Conservation (phyloP, 495 filamentous ascomycete genomes). For the Penicilliopsis zonata region DNA sequence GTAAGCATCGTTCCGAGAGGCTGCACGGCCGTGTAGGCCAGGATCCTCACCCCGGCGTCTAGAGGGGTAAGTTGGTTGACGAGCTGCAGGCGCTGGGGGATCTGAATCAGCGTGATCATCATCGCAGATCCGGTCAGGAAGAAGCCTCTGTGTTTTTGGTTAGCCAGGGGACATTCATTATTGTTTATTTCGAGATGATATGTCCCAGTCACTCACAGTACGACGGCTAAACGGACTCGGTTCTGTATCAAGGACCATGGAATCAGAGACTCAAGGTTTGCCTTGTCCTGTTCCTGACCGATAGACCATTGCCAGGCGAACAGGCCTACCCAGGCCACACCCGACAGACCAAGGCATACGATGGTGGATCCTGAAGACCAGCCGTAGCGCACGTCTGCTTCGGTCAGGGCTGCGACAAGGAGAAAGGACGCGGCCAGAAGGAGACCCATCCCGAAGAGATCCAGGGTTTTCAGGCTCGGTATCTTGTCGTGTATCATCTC, state of each 20-base stretch:
- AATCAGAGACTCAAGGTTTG: too few species aligned
- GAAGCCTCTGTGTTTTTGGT: constrained; percentile 14
- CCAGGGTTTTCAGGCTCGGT: constrained; percentile 12
- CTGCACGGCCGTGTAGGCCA: constrained; percentile 18
- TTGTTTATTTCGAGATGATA: too few species aligned
- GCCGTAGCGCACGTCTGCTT: constrained; percentile 33
- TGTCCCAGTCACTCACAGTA: too few species aligned
- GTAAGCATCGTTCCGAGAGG: constrained; percentile 11
- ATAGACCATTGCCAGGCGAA: constrained; percentile 16
- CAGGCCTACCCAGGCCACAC: constrained; percentile 12
- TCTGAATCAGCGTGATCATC: constrained; percentile 37
- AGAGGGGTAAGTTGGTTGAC: constrained; percentile 27
- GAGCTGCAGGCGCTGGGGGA: constrained; percentile 46
- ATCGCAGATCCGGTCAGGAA: constrained; percentile 42
- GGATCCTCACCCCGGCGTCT: constrained; percentile 37
- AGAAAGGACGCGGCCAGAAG: constrained; percentile 39
- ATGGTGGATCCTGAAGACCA: constrained; percentile 26
- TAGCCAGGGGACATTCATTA: background rate
- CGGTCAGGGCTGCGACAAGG: constrained; percentile 40
- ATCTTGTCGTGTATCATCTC: background rate
- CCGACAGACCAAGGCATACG: constrained; percentile 19
- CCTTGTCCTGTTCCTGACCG: constrained; percentile 9
- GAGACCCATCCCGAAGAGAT: constrained; percentile 38
- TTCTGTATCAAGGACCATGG: too few species aligned
- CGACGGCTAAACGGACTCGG: too few species aligned